A percentile compares a stretch with the other conserved stretches of the same genome.
Conservation (phyloP, 345 rosid species). For the Aegle marmelos region DNA sequence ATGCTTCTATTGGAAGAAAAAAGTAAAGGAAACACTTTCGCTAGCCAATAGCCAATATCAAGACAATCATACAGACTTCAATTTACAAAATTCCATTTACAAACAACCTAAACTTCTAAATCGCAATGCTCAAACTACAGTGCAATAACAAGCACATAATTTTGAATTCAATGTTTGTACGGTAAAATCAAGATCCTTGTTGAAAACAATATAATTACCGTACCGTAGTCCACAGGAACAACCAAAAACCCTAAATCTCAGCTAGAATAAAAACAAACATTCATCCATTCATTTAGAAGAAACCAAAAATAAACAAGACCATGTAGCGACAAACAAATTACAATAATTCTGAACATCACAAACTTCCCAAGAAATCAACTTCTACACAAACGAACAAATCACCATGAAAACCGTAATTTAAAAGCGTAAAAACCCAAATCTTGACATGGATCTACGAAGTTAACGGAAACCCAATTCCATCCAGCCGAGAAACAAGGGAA, state of each 20-base stretch:
- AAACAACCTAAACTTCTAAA: neutral
- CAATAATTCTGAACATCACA: neutral
- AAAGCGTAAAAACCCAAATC: neutral
- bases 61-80: neutral
- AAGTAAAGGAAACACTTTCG: slow-evolving; percentile 47
- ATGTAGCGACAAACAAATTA: neutral
- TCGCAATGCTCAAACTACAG: neutral
- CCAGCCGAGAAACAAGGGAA: slow-evolving; percentile 18
- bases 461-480: slow-evolving; percentile 14
- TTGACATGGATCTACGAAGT: neutral
- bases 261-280: neutral
- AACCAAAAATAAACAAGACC: neutral
- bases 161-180: neutral
- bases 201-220: neutral
- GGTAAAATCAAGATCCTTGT: neutral
- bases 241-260: neutral
- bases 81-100: neutral
- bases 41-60: neutral
- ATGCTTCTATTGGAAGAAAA: slow-evolving; percentile 46
- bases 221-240: neutral
- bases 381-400: too few relatives aligned
- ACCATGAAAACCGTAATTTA: too few relatives aligned
- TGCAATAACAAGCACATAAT: neutral
- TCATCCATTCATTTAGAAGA: neutral
- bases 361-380: neutral